Evolutionary conservation across 352 stramenopile genomes (phyloP), one percentile per base, ranked within the genome.

Genomic region (Globisporangium perplexum): DNA sequence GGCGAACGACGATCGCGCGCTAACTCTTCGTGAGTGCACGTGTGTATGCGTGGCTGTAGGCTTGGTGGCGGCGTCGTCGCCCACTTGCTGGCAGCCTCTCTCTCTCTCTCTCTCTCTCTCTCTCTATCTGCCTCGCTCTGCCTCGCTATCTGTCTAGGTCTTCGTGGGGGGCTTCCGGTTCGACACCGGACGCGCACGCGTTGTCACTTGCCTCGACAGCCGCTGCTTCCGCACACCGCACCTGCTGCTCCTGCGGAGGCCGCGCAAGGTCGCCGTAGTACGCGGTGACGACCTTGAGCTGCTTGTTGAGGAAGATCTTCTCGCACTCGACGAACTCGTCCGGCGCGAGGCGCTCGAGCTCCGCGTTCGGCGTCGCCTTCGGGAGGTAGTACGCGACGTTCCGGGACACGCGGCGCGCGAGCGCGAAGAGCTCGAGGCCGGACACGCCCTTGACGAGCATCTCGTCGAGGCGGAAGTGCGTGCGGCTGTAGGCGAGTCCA

Each of bases 351-450:
- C 71, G 65, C 44, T 80, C 66, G 1, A 94, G 61, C 50, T 86
- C 77, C 5, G 41, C 47, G 7, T 53, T 63, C 4, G 74, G 71
- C 14, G 83, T 93, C 10, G 77, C 83, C 39, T 83, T 83, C 2
- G 86, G 84, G 8, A 96, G 55, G 42, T 95, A 93, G 50, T 95
- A 95, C 11, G 78, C 83, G 12, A 95, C 71, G 63, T 96, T 93
- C 30, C 64, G 72, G 7, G 74, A 72, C 18, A 94, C 68, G 33
- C 67, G 61, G 0, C 67, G 63, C 35, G 82, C 84, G 43, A 80
- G 69, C 14, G 70, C 58, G 59, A 93, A 93, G 20, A 96, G 57
- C 4, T 80, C 67, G 23, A 72, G 28, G 1, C 86, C 86, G 6
- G 82, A 77, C 0, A 79, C 61, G 3, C 68, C 70, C 30, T 74